Percentiles rank a stretch among this genome's conserved stretches.
Conservation (phyloP, 768 basidiomycete genomes). For the Dioszegia crocea region DNA sequence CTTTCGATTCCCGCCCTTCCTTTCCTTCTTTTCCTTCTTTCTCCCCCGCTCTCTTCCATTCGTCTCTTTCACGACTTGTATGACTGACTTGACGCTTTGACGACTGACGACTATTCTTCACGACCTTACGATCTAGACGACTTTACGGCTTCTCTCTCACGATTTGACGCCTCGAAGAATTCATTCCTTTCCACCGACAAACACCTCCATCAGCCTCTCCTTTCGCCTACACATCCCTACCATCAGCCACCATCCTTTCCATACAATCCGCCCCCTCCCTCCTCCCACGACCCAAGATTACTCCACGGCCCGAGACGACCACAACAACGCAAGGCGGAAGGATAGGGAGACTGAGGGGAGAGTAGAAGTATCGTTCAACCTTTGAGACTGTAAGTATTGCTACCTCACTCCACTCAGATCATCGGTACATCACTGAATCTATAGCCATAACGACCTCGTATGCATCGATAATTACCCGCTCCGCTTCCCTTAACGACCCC, state of each 20-base stretch:
- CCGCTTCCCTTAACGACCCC: not conserved
- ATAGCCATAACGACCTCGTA: slow-evolving; percentile 3
- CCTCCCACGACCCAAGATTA: not conserved
- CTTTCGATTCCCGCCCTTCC: too few relatives aligned
- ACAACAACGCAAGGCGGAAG: slow-evolving; percentile 3
- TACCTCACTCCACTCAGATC: too few relatives aligned
- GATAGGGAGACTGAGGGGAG: not conserved
- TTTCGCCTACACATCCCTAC: not conserved
- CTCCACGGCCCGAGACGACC: not conserved
- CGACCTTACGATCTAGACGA: slow-evolving; percentile 1
- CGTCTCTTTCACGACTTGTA: not conserved
- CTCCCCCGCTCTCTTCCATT: not conserved
- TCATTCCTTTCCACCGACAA: not conserved
- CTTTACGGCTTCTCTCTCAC: not conserved
- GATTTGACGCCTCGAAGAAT: too few relatives aligned
- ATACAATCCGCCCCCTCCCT: not conserved
- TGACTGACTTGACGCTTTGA: slow-evolving; percentile 1
- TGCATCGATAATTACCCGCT: not conserved
- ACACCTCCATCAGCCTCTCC: not conserved
- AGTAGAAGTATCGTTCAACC: slow-evolving; percentile 7
- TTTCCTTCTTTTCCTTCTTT: slow-evolving; percentile 3
- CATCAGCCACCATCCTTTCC: not conserved
- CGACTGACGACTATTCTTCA: slow-evolving; percentile 5
- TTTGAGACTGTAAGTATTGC: not conserved
- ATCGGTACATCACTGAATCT: not conserved